Evolutionary conservation across 1,139 yeast genomes (phyloP).

Genomic region (Lodderomyces beijingensis): DNA sequence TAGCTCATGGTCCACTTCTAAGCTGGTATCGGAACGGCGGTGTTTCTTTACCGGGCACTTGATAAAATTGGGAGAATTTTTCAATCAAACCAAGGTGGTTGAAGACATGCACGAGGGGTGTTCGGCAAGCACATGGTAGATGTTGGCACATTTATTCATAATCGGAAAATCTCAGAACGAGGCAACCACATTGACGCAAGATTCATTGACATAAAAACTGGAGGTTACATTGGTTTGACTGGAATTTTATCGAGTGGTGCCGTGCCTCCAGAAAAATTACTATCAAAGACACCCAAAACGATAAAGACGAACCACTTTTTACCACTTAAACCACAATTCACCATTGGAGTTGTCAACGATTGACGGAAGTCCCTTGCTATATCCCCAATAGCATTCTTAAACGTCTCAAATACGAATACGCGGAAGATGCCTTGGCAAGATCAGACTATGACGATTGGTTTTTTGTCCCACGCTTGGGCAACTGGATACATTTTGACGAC

Average conservation of each 20-base stretch:
- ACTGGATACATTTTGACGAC: conserved; percentile 25
- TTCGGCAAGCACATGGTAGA: conserved; percentile 47
- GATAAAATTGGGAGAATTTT: conserved; percentile 32
- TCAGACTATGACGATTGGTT: conserved; percentile 24
- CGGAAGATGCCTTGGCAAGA: conserved; percentile 18
- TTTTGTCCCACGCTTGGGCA: conserved; percentile 23
- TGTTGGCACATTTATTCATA: conserved; percentile 42
- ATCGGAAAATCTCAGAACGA: conserved; percentile 34
- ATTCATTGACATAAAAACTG: conserved; percentile 51
- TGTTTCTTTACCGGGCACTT: conserved; percentile 58
- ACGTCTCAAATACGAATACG: conserved; percentile 24
- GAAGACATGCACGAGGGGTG: conserved; percentile 41
- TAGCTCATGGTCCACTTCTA: too few species aligned
- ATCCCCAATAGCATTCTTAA: conserved; percentile 22
- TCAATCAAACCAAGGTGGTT: conserved; percentile 46
- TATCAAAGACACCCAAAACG: conserved; percentile 9
- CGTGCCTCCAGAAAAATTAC: conserved; percentile 13
- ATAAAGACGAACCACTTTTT: conserved; percentile 20
- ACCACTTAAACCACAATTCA: conserved; percentile 17
- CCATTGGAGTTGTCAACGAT: conserved; percentile 24
- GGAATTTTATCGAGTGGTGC: conserved; percentile 36
- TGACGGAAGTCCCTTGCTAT: conserved; percentile 26
- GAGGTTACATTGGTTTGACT: conserved; percentile 58
- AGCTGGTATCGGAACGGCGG: too few species aligned
- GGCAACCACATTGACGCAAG: conserved; percentile 57